phyloP scores from a whole-genome alignment of 441 rosid genomes.

The Gossypium gossypioides region DNA sequence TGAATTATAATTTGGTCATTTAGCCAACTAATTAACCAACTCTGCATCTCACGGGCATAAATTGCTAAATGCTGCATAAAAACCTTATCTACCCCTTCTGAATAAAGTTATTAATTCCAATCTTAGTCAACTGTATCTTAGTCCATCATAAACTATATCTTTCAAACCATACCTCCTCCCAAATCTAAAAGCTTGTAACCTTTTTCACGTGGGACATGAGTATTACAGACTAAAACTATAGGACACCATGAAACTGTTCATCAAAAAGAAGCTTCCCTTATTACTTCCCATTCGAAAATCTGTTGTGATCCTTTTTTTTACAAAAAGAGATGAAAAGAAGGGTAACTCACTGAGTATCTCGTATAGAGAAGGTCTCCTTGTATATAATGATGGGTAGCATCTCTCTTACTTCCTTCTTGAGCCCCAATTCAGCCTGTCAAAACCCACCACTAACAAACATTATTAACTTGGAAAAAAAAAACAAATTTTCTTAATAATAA shows the following conservation, averaged over 20 bases:
- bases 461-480: background rate
- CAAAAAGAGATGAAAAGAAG: background rate
- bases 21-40: too few relatives aligned
- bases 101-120: background rate
- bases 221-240: background rate
- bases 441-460: constrained; percentile 3
- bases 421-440: constrained; percentile 55
- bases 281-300: background rate
- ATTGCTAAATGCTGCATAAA: background rate
- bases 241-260: background rate
- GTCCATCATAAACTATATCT: background rate
- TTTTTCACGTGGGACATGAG: background rate
- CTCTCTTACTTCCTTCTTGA: constrained; percentile 79
- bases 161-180: background rate
- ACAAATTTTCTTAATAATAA: background rate
- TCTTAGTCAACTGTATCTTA: background rate
- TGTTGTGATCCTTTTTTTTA: background rate
- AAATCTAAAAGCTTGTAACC: background rate
- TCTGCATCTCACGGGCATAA: too few relatives aligned
- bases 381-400: constrained; percentile 74
- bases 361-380: constrained; percentile 68
- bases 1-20: too few relatives aligned
- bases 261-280: background rate
- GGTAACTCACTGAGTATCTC: constrained; percentile 57
- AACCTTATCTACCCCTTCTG: background rate